Evolutionary conservation across 2,329 filamentous ascomycete genomes (phyloP).

Genomic region (Pseudopyricularia cyperi): DNA sequence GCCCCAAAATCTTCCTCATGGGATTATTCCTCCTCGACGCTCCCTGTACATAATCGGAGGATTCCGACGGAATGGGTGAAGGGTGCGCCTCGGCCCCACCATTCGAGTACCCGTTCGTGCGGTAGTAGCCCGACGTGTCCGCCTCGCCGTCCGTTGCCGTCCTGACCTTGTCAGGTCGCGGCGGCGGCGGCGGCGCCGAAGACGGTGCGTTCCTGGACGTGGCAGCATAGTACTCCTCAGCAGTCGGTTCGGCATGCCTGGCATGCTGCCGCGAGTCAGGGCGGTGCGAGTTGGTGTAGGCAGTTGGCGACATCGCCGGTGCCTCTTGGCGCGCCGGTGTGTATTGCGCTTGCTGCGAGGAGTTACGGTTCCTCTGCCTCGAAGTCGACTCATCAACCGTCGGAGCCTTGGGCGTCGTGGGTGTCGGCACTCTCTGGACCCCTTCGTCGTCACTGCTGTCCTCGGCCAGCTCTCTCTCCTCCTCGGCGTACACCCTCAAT

Average conservation of each 20-base stretch:
- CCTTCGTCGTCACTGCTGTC: constrained; percentile 13
- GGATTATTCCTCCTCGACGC: constrained; percentile 3
- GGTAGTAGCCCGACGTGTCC: neutral
- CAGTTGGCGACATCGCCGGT: neutral
- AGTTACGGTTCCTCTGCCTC: neutral
- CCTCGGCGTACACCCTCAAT: constrained; percentile 20
- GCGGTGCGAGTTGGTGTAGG: neutral
- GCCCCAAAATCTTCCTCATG: constrained; percentile 8
- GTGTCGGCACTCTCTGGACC: neutral
- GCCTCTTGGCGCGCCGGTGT: neutral
- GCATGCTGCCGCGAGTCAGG: neutral
- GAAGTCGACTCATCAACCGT: neutral
- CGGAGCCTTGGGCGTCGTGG: neutral
- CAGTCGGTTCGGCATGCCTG: constrained; percentile 1
- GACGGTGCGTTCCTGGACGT: constrained; percentile 7
- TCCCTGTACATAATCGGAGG: constrained; percentile 1
- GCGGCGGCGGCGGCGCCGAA: constrained; percentile 16
- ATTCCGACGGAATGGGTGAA: neutral
- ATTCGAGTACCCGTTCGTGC: constrained; percentile 1
- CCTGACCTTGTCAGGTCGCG: constrained; percentile 18
- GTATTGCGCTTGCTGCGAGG: neutral
- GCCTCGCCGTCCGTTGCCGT: constrained; percentile 9
- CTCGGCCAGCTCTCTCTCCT: constrained; percentile 9
- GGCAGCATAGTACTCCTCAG: constrained; percentile 8
- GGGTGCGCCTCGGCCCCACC: neutral